Evolutionary conservation across 441 rosid species (phyloP).

Genomic region (Aquilaria agallochum): DNA sequence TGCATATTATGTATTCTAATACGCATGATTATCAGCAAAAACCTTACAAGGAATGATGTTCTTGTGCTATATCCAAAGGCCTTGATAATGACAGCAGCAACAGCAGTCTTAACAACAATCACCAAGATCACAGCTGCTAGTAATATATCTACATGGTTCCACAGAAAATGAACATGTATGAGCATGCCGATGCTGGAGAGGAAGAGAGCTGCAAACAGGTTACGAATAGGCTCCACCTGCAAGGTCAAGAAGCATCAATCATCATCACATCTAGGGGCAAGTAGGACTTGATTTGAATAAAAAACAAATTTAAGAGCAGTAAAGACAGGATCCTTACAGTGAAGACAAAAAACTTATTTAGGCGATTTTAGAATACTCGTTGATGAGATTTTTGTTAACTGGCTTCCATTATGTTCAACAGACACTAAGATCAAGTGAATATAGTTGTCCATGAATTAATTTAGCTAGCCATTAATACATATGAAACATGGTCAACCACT

Average conservation of each 20-base stretch:
- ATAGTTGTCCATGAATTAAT: no score
- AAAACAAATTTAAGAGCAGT: slow-evolving; percentile 1
- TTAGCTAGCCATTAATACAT: no score
- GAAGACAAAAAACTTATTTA: background rate
- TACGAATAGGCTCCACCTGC: slow-evolving; percentile 98
- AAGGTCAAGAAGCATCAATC: slow-evolving; percentile 15
- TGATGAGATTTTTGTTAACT: no score
- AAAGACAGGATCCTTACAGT: background rate
- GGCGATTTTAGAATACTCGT: no score
- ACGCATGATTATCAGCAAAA: slow-evolving; percentile 9
- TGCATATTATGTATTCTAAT: background rate
- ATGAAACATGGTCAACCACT: no score
- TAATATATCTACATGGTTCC: slow-evolving; percentile 98
- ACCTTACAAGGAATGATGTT: slow-evolving; percentile 87
- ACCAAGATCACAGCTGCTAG: slow-evolving; percentile 94
- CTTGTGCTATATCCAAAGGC: slow-evolving; percentile 78
- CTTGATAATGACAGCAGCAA: slow-evolving; percentile 65
- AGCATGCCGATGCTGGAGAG: slow-evolving; percentile 99
- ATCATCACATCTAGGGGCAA: background rate
- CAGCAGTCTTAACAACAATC: slow-evolving; percentile 80
- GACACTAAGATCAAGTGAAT: no score
- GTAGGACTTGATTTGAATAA: slow-evolving; percentile 1
- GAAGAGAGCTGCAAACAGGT: slow-evolving; percentile 94
- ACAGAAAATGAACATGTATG: slow-evolving; percentile 88
- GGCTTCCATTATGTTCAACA: no score